Conservation (phyloP, 2,329 filamentous ascomycete genomes). For the Ceratocystis variospora region DNA sequence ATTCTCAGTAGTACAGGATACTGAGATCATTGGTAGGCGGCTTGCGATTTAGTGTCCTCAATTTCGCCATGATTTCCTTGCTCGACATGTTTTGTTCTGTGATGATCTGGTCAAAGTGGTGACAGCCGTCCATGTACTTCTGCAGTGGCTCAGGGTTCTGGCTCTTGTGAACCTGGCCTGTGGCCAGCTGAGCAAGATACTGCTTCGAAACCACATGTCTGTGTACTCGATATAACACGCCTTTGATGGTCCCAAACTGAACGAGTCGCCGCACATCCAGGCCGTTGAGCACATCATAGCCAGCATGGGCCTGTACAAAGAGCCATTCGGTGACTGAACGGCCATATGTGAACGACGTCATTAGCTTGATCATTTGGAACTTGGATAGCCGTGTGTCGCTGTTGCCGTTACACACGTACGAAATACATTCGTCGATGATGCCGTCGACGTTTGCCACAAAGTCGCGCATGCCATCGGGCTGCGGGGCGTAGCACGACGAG, state of each 20-base stretch:
- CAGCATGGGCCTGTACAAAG: conserved; percentile 53
- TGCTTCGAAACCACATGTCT: conserved; percentile 68
- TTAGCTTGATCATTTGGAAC: conserved; percentile 64
- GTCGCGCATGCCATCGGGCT: conserved; percentile 53
- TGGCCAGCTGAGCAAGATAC: conserved; percentile 43
- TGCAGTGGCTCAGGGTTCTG: conserved; percentile 40
- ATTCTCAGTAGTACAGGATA: conserved; percentile 37
- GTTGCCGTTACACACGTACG: conserved; percentile 53
- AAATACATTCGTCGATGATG: conserved; percentile 74
- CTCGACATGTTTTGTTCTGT: conserved; percentile 60
- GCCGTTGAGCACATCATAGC: conserved; percentile 52
- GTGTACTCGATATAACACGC: conserved; percentile 81
- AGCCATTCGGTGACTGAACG: conserved; percentile 82
- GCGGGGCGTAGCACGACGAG: conserved; percentile 74
- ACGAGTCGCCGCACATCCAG: conserved; percentile 85
- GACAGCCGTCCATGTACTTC: conserved; percentile 58
- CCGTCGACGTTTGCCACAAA: conserved; percentile 62
- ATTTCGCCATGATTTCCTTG: conserved; percentile 52
- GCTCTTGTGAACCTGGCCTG: conserved; percentile 35
- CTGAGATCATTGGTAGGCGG: conserved; percentile 39
- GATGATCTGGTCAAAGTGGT: conserved; percentile 71
- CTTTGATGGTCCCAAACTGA: conserved; percentile 92
- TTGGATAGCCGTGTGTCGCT: conserved; percentile 35
- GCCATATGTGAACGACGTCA: conserved; percentile 70
- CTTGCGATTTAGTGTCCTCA: conserved; percentile 40